Percentiles rank a stretch among this genome's conserved stretches.
These are phyloP conservation scores for Curvularia spicifera DNA, from an alignment of 2,329 filamentous ascomycete species.

Conservation along the genomic window DNA sequence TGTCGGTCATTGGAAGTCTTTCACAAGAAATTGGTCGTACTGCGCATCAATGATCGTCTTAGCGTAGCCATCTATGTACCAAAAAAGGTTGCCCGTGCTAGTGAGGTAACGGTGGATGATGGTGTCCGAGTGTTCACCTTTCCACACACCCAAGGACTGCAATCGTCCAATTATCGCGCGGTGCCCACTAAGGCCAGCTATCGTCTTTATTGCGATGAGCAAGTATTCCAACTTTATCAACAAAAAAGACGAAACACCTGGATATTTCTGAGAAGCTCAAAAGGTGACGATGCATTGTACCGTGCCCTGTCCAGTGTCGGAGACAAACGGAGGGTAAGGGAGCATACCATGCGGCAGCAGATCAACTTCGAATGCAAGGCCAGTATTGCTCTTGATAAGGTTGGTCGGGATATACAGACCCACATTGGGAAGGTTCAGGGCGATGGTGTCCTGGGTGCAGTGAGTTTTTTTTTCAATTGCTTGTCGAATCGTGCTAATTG, in stretches of 20 bases:
- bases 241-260: slow-evolving; percentile 47
- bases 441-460: slow-evolving; percentile 48
- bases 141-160: slow-evolving; percentile 47
- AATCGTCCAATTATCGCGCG: slow-evolving; percentile 42
- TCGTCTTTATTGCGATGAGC: slow-evolving; percentile 48
- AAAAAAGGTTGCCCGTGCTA: slow-evolving; percentile 39
- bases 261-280: slow-evolving; percentile 43
- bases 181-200: slow-evolving; percentile 51
- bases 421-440: slow-evolving; percentile 51
- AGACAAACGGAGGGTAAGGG: slow-evolving; percentile 30
- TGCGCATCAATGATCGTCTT: slow-evolving; percentile 48
- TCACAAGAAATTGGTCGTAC: slow-evolving; percentile 51
- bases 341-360: slow-evolving; percentile 35
- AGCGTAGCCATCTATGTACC: slow-evolving; percentile 52
- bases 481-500: slow-evolving; percentile 9
- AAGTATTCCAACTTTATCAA: slow-evolving; percentile 50
- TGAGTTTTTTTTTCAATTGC: slow-evolving; percentile 26
- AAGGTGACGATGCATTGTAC: slow-evolving; percentile 45
- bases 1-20: slow-evolving; percentile 45
- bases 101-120: slow-evolving; percentile 47
- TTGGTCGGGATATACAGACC: slow-evolving; percentile 45
- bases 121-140: slow-evolving; percentile 50
- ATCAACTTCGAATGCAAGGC: slow-evolving; percentile 41
- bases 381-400: slow-evolving; percentile 51
- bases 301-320: slow-evolving; percentile 27